These are phyloP conservation scores for Thinopyrum elongatum DNA, from an alignment of 176 grass and related monocot species.

Conservation along the genomic window DNA sequence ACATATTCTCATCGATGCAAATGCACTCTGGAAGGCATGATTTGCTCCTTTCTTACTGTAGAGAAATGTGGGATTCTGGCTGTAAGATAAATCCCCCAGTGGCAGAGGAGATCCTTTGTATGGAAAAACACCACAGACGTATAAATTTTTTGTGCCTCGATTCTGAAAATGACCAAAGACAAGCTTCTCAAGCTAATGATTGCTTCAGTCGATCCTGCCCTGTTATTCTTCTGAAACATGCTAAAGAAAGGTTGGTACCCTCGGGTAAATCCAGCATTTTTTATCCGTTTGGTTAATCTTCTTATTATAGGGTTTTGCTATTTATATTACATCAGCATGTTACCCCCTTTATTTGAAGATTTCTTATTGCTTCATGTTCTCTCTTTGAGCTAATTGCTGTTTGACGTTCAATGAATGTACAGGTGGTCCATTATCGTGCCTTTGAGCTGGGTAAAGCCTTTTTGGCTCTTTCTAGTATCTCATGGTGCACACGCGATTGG, in stretches of 20 bases:
- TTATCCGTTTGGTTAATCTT: background rate
- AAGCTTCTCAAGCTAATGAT: conserved; percentile 49
- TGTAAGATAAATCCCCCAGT: conserved; percentile 60
- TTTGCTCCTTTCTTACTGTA: conserved; percentile 44
- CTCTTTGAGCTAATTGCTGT: conserved; percentile 8
- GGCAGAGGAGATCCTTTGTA: conserved; percentile 59
- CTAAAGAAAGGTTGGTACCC: conserved; percentile 11
- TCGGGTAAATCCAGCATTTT: conserved; percentile 35
- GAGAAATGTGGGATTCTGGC: conserved; percentile 61
- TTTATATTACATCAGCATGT: conserved; percentile 10
- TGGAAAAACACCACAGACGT: conserved; percentile 55
- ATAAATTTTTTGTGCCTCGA: conserved; percentile 66
- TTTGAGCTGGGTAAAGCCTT: conserved; percentile 77
- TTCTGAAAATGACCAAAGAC: conserved; percentile 39
- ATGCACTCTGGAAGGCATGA: conserved; percentile 46
- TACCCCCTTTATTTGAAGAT: conserved; percentile 8
- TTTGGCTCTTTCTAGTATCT: conserved; percentile 77
- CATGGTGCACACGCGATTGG: conserved; percentile 66
- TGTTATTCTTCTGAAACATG: conserved; percentile 81
- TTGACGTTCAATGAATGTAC: conserved; percentile 24
- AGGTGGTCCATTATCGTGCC: conserved; percentile 94
- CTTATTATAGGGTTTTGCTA: background rate
- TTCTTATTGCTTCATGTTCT: conserved; percentile 8
- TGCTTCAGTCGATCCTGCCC: conserved; percentile 43
- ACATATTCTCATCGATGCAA: conserved; percentile 33